Conservation (phyloP, 371 early-diverging fungal genomes). For the Syncephalastrum contaminatum region DNA sequence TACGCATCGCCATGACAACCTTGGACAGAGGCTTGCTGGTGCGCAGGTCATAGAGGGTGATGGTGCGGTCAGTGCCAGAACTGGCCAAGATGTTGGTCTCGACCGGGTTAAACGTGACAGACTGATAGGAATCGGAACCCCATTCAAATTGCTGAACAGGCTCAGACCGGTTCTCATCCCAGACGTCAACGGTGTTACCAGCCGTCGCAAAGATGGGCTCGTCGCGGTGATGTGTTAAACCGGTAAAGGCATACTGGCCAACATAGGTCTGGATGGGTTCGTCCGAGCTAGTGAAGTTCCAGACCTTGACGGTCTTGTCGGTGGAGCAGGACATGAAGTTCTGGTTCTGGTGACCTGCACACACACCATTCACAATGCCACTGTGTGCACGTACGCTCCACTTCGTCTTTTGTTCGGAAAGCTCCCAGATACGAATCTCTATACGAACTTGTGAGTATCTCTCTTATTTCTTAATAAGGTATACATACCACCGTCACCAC, state of each 20-base stretch:
- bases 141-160: slow-evolving; percentile 84
- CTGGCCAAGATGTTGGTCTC: slow-evolving; percentile 90
- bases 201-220: slow-evolving; percentile 88
- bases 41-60: slow-evolving; percentile 93
- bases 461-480: neutral
- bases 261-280: slow-evolving; percentile 72
- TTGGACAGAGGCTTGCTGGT: slow-evolving; percentile 81
- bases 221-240: slow-evolving; percentile 81
- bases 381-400: slow-evolving; percentile 81
- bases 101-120: slow-evolving; percentile 93
- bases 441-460: neutral
- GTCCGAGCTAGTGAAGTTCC: slow-evolving; percentile 54
- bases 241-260: slow-evolving; percentile 76
- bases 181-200: slow-evolving; percentile 82
- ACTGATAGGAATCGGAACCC: slow-evolving; percentile 93
- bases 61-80: slow-evolving; percentile 89
- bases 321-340: slow-evolving; percentile 84
- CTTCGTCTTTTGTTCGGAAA: slow-evolving; percentile 65
- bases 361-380: slow-evolving; percentile 81
- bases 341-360: slow-evolving; percentile 62
- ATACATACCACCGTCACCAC: slow-evolving; percentile 86
- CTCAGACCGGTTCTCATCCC: slow-evolving; percentile 88
- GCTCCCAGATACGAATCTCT: slow-evolving; percentile 86
- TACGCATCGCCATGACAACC: slow-evolving; percentile 74
- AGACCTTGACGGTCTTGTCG: slow-evolving; percentile 88